These are phyloP conservation scores for Daldinia caldariorum DNA, from an alignment of 495 filamentous ascomycete species.

Conservation along the genomic window DNA sequence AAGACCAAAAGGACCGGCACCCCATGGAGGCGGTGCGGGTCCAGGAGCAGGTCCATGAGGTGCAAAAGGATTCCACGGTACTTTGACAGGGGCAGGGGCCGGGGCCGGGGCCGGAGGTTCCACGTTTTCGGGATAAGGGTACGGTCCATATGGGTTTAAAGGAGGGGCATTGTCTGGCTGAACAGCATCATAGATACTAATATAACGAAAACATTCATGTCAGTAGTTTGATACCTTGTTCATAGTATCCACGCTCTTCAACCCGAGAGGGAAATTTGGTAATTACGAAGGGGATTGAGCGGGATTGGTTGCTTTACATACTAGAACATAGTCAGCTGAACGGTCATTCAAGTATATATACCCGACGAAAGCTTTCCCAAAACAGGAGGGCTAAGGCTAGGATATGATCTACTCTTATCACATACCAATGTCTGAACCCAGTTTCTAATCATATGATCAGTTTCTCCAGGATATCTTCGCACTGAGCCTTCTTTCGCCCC, in stretches of 20 bases:
- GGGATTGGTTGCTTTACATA: neutral
- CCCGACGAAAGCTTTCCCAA: neutral
- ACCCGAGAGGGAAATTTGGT: neutral
- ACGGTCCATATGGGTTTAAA: neutral
- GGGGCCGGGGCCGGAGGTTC: no score
- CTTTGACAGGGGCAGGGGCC: no score
- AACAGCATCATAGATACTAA: slow-evolving; percentile 1
- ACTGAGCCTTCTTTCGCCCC: slow-evolving; percentile 8
- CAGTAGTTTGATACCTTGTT: neutral
- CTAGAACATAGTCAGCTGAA: neutral
- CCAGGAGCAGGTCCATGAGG: neutral
- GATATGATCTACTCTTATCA: neutral
- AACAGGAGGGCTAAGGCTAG: no score
- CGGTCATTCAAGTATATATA: neutral
- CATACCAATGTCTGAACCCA: slow-evolving; percentile 28
- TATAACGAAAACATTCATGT: neutral
- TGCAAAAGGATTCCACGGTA: no score
- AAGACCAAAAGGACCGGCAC: neutral
- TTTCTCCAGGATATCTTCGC: neutral
- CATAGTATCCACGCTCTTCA: neutral
- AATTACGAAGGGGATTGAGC: neutral
- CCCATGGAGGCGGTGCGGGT: no score
- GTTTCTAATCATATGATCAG: slow-evolving; percentile 4
- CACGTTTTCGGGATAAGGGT: neutral
- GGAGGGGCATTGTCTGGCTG: neutral